phyloP scores from a whole-genome alignment of 169 alveolate genomes.

The Theileria parva region DNA sequence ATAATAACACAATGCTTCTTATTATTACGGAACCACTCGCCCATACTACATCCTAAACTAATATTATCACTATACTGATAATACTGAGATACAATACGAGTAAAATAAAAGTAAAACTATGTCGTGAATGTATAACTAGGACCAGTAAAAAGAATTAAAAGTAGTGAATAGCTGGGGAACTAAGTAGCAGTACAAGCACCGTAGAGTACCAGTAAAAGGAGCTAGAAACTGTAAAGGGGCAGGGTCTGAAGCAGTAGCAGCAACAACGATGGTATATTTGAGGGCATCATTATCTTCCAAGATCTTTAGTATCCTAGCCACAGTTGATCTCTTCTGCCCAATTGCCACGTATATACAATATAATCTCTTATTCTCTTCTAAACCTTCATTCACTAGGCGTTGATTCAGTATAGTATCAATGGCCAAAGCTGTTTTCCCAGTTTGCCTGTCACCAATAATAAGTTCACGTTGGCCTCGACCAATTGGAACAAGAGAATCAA shows the following conservation, averaged over 20 bases:
- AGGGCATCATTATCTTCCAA: slow-evolving; percentile 87
- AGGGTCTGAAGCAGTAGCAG: slow-evolving; percentile 99
- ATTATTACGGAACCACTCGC: slow-evolving; percentile 97
- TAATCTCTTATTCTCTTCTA: slow-evolving; percentile 84
- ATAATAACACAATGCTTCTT: slow-evolving; percentile 95
- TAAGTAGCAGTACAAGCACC: slow-evolving; percentile 75
- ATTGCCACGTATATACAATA: slow-evolving; percentile 98
- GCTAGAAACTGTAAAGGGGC: slow-evolving; percentile 98
- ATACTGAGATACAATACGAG: no score
- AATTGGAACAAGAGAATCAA: slow-evolving; percentile 96
- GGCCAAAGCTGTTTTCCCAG: slow-evolving; percentile 98
- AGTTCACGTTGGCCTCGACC: slow-evolving; percentile 99
- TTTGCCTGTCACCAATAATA: slow-evolving; percentile 97
- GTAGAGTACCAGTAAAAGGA: slow-evolving; percentile 81
- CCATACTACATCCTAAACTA: slow-evolving; percentile 98
- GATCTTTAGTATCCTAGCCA: slow-evolving; percentile 88
- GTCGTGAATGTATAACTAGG: no score
- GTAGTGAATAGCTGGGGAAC: slow-evolving; percentile 81
- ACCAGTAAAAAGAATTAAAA: no score
- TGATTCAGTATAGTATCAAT: slow-evolving; percentile 95
- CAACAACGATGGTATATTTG: slow-evolving; percentile 93
- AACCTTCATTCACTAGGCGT: slow-evolving; percentile 76
- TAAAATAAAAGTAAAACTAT: slow-evolving; percentile 94
- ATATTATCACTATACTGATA: no score
- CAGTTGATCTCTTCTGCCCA: slow-evolving; percentile 96